Conservation (phyloP, 2,329 filamentous ascomycete genomes). For the Sphaerostilbella broomeana region DNA sequence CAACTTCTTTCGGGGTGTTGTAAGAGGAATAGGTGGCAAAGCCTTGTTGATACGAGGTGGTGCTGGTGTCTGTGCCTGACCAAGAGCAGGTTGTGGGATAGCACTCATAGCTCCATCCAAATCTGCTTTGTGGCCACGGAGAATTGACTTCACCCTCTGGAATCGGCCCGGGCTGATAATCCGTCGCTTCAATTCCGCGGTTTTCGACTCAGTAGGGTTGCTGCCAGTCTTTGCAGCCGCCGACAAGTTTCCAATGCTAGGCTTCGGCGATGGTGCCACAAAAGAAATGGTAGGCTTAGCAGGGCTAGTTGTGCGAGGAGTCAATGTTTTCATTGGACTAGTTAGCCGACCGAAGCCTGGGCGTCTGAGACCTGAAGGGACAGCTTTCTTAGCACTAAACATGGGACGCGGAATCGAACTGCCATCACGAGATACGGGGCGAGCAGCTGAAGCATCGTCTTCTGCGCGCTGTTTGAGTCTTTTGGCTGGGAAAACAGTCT, state of each 20-base stretch:
- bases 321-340: conserved; percentile 73
- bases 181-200: conserved; percentile 28
- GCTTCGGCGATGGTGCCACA: conserved; percentile 43
- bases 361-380: conserved; percentile 35
- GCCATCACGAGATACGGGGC: conserved; percentile 50
- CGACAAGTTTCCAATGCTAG: conserved; percentile 25
- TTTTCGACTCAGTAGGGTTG: conserved; percentile 26
- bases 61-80: conserved; percentile 41
- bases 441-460: conserved; percentile 63
- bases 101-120: conserved; percentile 37
- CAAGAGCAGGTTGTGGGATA: conserved; percentile 38
- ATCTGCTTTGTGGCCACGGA: conserved; percentile 36
- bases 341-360: conserved; percentile 52
- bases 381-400: conserved; percentile 17
- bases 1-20: conserved; percentile 61
- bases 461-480: conserved; percentile 59
- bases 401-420: conserved; percentile 45
- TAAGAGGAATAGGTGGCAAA: conserved; percentile 46
- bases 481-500: conserved; percentile 48
- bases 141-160: conserved; percentile 53
- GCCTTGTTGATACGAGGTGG: conserved; percentile 43
- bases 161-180: conserved; percentile 45
- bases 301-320: conserved; percentile 43
- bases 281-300: conserved; percentile 25
- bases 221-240: conserved; percentile 34